These are phyloP conservation scores for Hysterium pulicare DNA, from an alignment of 2,329 filamentous ascomycete genomes.

Conservation along the genomic window DNA sequence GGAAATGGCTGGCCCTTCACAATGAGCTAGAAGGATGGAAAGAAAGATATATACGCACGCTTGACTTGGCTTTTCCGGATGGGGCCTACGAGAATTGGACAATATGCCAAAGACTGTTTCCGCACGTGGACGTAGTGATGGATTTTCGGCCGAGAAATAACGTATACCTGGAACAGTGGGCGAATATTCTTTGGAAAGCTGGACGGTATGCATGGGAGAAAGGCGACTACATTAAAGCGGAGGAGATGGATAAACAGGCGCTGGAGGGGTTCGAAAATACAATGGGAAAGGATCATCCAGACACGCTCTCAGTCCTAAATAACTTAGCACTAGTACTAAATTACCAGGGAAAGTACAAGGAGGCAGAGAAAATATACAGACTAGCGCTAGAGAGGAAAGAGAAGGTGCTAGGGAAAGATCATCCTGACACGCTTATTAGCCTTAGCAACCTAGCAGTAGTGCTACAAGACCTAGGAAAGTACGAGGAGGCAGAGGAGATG, in stretches of 20 bases:
- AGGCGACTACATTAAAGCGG: not conserved
- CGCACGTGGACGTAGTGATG: not conserved
- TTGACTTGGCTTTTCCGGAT: not conserved
- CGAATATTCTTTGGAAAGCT: not conserved
- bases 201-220: not conserved
- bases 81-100: not conserved
- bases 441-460: conserved; percentile 1
- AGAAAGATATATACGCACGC: not conserved
- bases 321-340: not conserved
- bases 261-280: not conserved
- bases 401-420: conserved; percentile 3
- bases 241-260: not conserved
- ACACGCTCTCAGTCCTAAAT: not conserved
- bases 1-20: not conserved
- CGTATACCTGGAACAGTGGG: not conserved
- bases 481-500: not conserved
- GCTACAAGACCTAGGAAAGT: not conserved
- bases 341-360: conserved; percentile 4
- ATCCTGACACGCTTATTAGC: conserved; percentile 3
- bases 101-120: not conserved
- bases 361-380: conserved; percentile 1
- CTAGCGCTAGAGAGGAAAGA: not conserved
- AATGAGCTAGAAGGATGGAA: conserved; percentile 2
- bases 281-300: not conserved
- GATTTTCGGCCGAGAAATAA: not conserved